A percentile compares a stretch with the other conserved stretches of the same genome.
Evolutionary conservation across 352 stramenopile genomes (phyloP).

Genomic region (Phytophthora niederhauseri): DNA sequence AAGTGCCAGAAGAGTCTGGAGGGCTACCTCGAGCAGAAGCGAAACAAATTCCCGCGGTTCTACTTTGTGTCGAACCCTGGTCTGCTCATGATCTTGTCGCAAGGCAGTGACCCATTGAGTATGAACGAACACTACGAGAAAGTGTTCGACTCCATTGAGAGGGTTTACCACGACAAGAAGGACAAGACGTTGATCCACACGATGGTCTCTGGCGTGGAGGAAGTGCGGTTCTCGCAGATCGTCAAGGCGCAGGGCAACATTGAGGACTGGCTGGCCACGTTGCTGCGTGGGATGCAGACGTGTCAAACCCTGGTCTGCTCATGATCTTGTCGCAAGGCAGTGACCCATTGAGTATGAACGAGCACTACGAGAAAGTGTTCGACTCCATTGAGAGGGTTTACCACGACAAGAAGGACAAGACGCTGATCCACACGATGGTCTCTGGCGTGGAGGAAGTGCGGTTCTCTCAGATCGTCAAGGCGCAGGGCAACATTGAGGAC

Average conservation of each 20-base stretch:
- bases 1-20: constrained; percentile 99
- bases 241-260: constrained; percentile 98
- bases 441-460: constrained; percentile 95
- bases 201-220: constrained; percentile 95
- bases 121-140: constrained; percentile 99
- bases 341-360: constrained; percentile 98
- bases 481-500: constrained; percentile 98
- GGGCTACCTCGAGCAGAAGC: constrained; percentile 98
- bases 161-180: constrained; percentile 98
- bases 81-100: constrained; percentile 97
- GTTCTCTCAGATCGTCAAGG: constrained; percentile 95
- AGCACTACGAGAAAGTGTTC: constrained; percentile 99
- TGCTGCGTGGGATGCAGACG: no score
- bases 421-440: constrained; percentile 94
- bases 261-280: constrained; percentile 98
- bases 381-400: constrained; percentile 98
- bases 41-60: constrained; percentile 98
- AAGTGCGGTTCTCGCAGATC: constrained; percentile 94
- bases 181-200: constrained; percentile 97
- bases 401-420: constrained; percentile 99
- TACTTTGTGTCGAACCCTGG: constrained; percentile 99
- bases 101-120: constrained; percentile 96
- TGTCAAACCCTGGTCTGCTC: constrained; percentile 97
- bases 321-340: constrained; percentile 98
- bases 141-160: constrained; percentile 98